Evolutionary conservation across 768 basidiomycete species (phyloP), one percentile per base, ranked within the genome.

Genomic region (Suillus sp.): DNA sequence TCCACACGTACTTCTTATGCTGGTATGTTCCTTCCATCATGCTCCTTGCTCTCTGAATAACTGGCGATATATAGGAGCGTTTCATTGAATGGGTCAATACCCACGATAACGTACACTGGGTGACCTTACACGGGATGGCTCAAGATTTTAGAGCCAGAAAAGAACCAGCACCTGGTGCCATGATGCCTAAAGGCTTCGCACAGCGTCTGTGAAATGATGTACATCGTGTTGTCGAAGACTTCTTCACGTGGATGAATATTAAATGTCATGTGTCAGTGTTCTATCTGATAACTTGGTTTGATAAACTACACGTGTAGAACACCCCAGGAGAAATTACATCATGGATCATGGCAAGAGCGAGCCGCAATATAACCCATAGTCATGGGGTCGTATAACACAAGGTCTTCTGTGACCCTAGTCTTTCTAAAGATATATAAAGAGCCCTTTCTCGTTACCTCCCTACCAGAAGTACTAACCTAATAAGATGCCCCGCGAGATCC

Each of bases 61-160:
- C 37, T 40, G 25, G 18, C 7, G 3, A 57, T 57, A 16, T 38
- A 32, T 64, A 88, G 84, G 87, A 91, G 69, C 81, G 87, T 55
- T 89, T 90, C 72, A 89, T 91, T 65, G 86, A 89, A 68, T 90
- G 88, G 86, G 78, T 91, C 55, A 89, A 90, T 68, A 84, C 82
- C 8, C 88, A 90, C 70, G 84, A 86, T 18, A 82, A 85, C 55
- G 83, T 91, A 2, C 80, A 90, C 59, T 91, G 87, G 86, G 87
- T 87, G 27, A 84, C 86, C 18, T 83, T 91, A 84, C 80, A 83
- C 64, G 85, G 88, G 63, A 88, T 91, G 83, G 83, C 84, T 20
- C 75, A 80, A 56, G 86, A 87, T 40, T 89, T 89, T 71, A 81
- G 87, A 64, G 76, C 76, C 30, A 84, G 82, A 66, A 80, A 79